Conservation (phyloP, 495 filamentous ascomycete species). For the Cryomyces antarcticus region DNA sequence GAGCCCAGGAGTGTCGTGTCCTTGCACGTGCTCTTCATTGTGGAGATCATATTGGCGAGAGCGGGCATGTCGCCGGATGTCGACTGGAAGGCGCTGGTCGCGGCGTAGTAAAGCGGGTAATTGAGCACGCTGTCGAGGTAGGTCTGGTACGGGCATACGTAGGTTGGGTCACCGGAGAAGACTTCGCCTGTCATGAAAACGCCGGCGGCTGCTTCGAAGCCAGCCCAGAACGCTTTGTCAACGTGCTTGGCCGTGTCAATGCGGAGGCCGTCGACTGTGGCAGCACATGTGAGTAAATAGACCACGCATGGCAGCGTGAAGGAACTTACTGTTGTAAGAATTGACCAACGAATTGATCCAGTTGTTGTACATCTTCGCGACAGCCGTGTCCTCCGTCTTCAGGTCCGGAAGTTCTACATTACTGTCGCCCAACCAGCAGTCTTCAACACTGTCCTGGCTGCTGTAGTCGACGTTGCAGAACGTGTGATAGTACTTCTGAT, state of each 20-base stretch:
- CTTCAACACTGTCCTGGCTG: conserved; percentile 18
- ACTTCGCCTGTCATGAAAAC: conserved; percentile 58
- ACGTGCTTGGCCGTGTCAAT: conserved; percentile 60
- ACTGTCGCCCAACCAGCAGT: conserved; percentile 48
- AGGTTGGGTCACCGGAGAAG: conserved; percentile 35
- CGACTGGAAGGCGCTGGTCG: conserved; percentile 34
- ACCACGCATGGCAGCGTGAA: no score
- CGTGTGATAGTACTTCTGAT: conserved; percentile 40
- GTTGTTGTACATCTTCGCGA: conserved; percentile 35
- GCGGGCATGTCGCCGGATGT: conserved; percentile 7
- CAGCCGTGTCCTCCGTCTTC: conserved; percentile 36
- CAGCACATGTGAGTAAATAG: no score
- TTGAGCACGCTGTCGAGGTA: conserved; percentile 45
- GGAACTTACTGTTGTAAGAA: conserved; percentile 34
- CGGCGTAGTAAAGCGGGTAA: conserved; percentile 44
- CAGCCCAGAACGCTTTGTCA: conserved; percentile 46
- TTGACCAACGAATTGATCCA: conserved; percentile 46
- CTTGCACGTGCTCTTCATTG: conserved; percentile 23
- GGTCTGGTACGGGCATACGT: conserved; percentile 46
- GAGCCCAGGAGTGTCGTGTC: conserved; percentile 48
- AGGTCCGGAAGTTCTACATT: conserved; percentile 46
- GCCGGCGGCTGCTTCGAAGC: conserved; percentile 41
- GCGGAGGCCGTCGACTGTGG: conserved; percentile 51
- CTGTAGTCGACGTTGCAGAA: conserved; percentile 48
- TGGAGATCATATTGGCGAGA: conserved; percentile 9